Base-by-base conservation (phyloP, 1,284 basidiomycete species). In the Phylloboletellus chloephorus region DNA sequence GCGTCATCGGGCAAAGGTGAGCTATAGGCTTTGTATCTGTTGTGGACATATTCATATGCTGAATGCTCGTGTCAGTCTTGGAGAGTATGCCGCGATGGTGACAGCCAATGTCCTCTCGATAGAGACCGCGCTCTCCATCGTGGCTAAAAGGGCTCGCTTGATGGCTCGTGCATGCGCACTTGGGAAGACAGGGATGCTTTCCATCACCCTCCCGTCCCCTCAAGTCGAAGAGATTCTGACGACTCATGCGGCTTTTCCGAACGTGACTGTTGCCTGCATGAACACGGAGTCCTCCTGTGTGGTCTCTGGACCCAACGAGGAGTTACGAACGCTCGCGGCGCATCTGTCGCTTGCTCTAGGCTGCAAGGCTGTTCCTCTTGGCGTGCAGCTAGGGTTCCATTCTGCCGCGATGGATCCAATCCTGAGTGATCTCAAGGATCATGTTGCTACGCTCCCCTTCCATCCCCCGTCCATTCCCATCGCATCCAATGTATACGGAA, bases 81-180 rank as follows among this genome's bases (percentile, higher is more conserved):
- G 83, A 31, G 83, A 86, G 62, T 86, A 83, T 44, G 76, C 75
- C 2, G 81, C 81, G 4, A 67, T 85, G 29, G 77, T 77, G 6
- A 60, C 68, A 13, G 76, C 80, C 0, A 71, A 66, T 0, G 76
- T 82, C 2, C 49, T 86, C 11, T 64, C 65, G 0, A 57, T 83
- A 13, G 65, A 74, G 45, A 72, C 72, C 15, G 80, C 76, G 2
- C 66, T 86, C 5, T 60, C 65, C 9, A 57, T 85, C n/a, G 70
- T 84, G 29, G 79, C 76, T 2, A 64, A 63, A 29, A 69, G 82
- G 23, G 78, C 72, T 3, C 68, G 69, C 10, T 58, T 81, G 8
- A 78, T 83, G 66, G 53, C 67, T 10, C 57, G 58, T 31, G 67
- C 64, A 38, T 84, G 81, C 52, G 47, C 53, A 5, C 40, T 63